These are phyloP conservation scores for Solanum bukasovii DNA, from an alignment of 257 asterid species.

Conservation along the genomic window DNA sequence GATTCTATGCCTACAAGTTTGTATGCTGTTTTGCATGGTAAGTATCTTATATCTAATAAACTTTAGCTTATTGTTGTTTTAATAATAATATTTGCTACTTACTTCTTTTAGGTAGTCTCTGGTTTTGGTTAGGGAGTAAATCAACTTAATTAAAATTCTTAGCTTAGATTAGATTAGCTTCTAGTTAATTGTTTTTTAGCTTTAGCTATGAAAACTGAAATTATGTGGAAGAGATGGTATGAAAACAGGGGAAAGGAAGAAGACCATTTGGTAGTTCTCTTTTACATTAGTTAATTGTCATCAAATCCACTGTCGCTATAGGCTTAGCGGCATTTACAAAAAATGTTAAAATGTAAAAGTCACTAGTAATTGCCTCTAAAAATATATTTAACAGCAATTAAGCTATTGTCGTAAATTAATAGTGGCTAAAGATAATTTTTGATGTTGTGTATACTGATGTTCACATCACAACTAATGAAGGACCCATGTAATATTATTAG, in stretches of 20 bases:
- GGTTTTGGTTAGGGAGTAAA: not conserved
- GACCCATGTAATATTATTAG: no score
- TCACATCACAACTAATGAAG: no score
- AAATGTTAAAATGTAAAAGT: no score
- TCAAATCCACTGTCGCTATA: no score
- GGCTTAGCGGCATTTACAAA: no score
- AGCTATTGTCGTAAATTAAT: no score
- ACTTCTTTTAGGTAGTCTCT: not conserved
- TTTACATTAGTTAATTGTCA: no score
- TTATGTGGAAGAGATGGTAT: not conserved
- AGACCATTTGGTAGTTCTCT: not conserved
- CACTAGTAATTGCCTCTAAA: no score
- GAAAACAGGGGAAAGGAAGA: not conserved
- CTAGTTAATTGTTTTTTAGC: not conserved
- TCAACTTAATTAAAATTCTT: not conserved
- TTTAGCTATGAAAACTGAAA: not conserved
- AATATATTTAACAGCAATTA: no score
- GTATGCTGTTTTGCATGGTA: slow-evolving; percentile 38
- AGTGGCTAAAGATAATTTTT: no score
- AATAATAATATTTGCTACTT: not conserved
- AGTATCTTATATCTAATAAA: not conserved
- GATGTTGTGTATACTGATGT: no score
- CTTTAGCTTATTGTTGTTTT: not conserved
- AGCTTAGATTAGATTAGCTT: not conserved
- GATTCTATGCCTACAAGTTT: slow-evolving; percentile 38